phyloP scores from a whole-genome alignment of 345 rosid species.

The Hibiscus trionum region DNA sequence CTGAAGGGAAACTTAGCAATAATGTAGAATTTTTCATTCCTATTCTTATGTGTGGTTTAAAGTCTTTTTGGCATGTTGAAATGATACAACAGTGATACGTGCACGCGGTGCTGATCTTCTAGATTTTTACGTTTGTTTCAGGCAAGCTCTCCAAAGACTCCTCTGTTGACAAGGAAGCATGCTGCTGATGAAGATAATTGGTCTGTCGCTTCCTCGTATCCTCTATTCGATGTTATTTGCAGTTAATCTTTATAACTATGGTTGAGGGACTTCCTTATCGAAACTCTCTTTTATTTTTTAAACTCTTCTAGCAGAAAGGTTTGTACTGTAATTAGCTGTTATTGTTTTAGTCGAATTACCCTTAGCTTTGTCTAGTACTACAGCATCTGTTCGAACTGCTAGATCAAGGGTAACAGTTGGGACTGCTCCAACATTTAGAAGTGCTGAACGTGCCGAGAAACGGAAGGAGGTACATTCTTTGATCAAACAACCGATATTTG shows the following conservation, averaged over 20 bases:
- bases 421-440: constrained; percentile 76
- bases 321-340: neutral
- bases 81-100: neutral
- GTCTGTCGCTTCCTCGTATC: constrained; percentile 90
- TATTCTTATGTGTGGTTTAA: no score
- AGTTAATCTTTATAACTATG: neutral
- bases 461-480: constrained; percentile 63
- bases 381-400: constrained; percentile 52
- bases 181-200: constrained; percentile 73
- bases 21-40: no score
- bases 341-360: constrained; percentile 23
- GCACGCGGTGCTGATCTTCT: constrained; percentile 5
- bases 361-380: constrained; percentile 64
- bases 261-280: neutral
- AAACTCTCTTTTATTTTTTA: neutral
- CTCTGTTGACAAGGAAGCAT: constrained; percentile 45
- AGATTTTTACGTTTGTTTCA: constrained; percentile 22
- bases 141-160: constrained; percentile 44
- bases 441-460: constrained; percentile 74
- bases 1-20: no score
- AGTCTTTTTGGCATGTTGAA: neutral
- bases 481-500: neutral
- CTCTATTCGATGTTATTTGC: constrained; percentile 19
- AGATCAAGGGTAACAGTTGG: constrained; percentile 67
- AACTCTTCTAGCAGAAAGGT: neutral